Base-by-base conservation (phyloP, 2,329 filamentous ascomycete species). In the Botryotinia narcissicola region DNA sequence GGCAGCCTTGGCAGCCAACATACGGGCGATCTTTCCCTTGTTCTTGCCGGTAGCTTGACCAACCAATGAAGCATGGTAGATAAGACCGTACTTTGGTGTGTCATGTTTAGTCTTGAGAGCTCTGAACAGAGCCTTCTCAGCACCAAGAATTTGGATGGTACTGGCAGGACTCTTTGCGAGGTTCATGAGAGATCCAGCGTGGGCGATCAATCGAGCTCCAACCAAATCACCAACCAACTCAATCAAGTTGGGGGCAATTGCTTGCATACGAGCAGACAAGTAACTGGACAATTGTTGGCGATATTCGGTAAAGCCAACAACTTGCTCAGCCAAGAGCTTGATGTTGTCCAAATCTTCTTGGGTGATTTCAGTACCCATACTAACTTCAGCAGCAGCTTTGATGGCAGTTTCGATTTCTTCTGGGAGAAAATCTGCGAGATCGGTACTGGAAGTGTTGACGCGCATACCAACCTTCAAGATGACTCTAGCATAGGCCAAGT, bases 91-190 rank as follows among this genome's bases (percentile, higher is more conserved):
- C 85, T 98, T 99, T 81, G 96, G 96, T 57, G 96, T 99, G 81
- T 98, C 94, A 84, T 98, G 95, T 88, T 99, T 98, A 68, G 96
- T 99, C 90, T 99, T 99, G 76, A 99, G 88, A 32, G 96, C 96
- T 81, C 96, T 91, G 91, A 99, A 99, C 62, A 99, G 90, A 12
- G 96, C 96, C 88, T 99, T 99, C 86, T 99, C 96, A 75, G 96
- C 96, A 86, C 96, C 96, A 73, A 98, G 90, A 81, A 99, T 98
- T 87, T 99, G 96, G 78, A 99, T 94, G 76, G 96, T 99, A 80
- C 93, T 96, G 84, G 93, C 94, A 75, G 96, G 94, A 78, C 92
- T 93, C 88, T 98, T 98, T 82, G 96, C 94, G 69, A 99, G 88
- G 86, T 92, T 97, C 88, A 97, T 92, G 79, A 99, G 89, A 74